Evolutionary conservation across 345 rosid genomes (phyloP).

Genomic region (Corymbia maculata): DNA sequence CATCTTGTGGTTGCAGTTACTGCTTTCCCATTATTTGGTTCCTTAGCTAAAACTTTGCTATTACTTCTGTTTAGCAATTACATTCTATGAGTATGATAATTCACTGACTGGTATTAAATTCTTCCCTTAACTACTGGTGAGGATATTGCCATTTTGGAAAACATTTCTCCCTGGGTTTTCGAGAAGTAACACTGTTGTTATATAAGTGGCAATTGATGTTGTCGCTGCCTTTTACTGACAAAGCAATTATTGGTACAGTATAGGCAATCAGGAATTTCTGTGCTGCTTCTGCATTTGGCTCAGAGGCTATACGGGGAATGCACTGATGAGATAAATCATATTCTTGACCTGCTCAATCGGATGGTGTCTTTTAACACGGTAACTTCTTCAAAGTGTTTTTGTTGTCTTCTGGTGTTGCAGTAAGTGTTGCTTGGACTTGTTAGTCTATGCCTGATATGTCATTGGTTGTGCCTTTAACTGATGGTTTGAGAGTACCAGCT

Average conservation of each 20-base stretch:
- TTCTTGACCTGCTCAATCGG: slow-evolving; percentile 63
- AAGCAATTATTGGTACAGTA: slow-evolving; percentile 31
- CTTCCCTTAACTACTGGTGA: neutral
- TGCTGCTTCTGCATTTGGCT: slow-evolving; percentile 76
- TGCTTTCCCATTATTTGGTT: neutral
- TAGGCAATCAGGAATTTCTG: slow-evolving; percentile 53
- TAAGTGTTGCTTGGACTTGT: neutral
- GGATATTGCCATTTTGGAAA: neutral
- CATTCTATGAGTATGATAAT: neutral
- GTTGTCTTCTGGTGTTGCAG: neutral
- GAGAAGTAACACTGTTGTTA: neutral
- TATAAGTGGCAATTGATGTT: neutral
- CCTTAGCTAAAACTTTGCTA: neutral
- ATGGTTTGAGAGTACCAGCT: neutral
- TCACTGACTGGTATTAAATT: neutral
- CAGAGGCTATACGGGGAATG: slow-evolving; percentile 44
- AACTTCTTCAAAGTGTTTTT: slow-evolving; percentile 4
- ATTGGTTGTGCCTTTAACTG: neutral
- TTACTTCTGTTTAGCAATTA: neutral
- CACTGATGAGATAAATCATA: slow-evolving; percentile 45
- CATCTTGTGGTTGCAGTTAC: neutral
- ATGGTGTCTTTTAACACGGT: slow-evolving; percentile 82
- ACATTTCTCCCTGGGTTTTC: neutral
- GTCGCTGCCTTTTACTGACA: slow-evolving; percentile 2
- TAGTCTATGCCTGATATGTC: neutral